Evolutionary conservation across 768 basidiomycete species (phyloP), one percentile per base, ranked within the genome.

Genomic region (Tremella yokohamensis): DNA sequence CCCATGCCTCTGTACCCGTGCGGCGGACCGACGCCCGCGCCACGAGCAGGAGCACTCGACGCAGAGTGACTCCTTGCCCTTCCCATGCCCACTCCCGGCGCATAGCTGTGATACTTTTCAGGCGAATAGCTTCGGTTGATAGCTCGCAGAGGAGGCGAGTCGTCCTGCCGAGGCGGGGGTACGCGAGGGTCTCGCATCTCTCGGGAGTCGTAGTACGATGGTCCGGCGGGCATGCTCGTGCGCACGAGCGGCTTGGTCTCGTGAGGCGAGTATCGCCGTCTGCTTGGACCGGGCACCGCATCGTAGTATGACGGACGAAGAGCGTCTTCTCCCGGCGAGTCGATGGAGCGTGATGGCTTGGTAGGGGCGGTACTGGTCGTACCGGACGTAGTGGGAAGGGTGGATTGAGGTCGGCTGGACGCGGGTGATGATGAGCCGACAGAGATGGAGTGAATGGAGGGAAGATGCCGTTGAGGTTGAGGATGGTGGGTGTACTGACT

Each of bases 141-240:
- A 19, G 51, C 25, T 8, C 51, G 51, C 25, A 52, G 51, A 34
- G 51, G 51, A 38, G 51, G 51, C 12, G 51, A 52, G 26, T 12
- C n/a, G 29, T 52, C 51, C 13, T 52, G 25, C 16, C 34, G 38
- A 8, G 18, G 34, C 22, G 18, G 18, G 51, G 24, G 15, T 16
- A n/a, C 48, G 48, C 26, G 26, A 8, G 48, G 26, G 22, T 49
- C 20, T 25, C 48, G 48, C 20, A 20, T 49, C 3, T 16, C n/a
- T 8, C 20, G 48, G 3, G 48, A 24, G 18, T 49, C 48, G 22
- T 20, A 26, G 20, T 26, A 26, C 7, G 26, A 26, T 24, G 48
- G 48, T 25, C 20, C 20, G 15, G 48, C 20, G 8, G 51, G 51
- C 48, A 40, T 57, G 49, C 15, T 48, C 12, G 49, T 50, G 9